A percentile compares a stretch with the other conserved stretches of the same genome.
Conservation (phyloP, 2,329 filamentous ascomycete genomes). For the Talaromyces albobiverticillius region DNA sequence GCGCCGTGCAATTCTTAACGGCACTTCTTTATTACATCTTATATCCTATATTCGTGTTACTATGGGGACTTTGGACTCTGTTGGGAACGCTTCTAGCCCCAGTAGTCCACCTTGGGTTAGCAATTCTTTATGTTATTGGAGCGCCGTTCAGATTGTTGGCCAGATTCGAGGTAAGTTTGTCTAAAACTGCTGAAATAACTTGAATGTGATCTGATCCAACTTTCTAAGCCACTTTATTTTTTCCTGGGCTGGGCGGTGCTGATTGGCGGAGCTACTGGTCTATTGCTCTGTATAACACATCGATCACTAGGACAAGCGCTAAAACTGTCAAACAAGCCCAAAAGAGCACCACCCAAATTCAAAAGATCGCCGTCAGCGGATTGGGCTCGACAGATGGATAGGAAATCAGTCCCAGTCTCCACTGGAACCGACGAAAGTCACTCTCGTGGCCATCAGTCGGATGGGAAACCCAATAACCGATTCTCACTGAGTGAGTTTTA, state of each 20-base stretch:
- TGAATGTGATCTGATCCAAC: background rate
- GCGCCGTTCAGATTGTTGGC: constrained; percentile 52
- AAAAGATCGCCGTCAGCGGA: background rate
- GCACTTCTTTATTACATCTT: constrained; percentile 33
- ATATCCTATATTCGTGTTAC: constrained; percentile 37
- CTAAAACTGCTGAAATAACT: background rate
- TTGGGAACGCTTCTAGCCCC: constrained; percentile 31
- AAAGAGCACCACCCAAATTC: constrained; percentile 30
- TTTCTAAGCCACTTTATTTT: constrained; percentile 42
- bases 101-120: constrained; percentile 47
- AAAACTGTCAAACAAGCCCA: constrained; percentile 1
- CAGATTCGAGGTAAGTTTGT: constrained; percentile 46
- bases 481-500: constrained; percentile 13
- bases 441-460: background rate
- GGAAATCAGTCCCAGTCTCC: background rate
- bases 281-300: constrained; percentile 58
- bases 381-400: background rate
- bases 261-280: constrained; percentile 63
- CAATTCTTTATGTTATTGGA: constrained; percentile 39
- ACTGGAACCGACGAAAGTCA: background rate
- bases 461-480: background rate
- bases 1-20: constrained; percentile 27
- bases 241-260: constrained; percentile 65
- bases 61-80: constrained; percentile 33
- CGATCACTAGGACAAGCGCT: constrained; percentile 50